phyloP scores from a whole-genome alignment of 2,329 filamentous ascomycete genomes.

The Botryotinia narcissicola region DNA sequence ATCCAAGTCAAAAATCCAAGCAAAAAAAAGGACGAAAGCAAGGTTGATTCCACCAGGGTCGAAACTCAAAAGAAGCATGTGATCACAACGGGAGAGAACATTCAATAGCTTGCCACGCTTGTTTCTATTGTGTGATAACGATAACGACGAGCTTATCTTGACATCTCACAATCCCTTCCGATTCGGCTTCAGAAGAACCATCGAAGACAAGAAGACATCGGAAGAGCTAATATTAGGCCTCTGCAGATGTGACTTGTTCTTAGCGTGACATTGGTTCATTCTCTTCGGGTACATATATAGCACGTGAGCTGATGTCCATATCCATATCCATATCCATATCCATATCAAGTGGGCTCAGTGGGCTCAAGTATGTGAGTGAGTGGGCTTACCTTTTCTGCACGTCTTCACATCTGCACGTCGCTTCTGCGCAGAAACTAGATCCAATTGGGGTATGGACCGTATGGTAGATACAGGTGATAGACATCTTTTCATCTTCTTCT shows the following conservation, averaged over 20 bases:
- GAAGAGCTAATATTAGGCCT: neutral
- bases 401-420: neutral
- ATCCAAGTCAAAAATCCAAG: neutral
- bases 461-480: neutral
- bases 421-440: neutral
- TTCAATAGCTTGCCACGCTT: neutral
- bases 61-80: neutral
- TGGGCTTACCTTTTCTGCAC: neutral
- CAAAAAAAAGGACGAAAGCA: neutral
- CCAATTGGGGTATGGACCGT: neutral
- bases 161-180: neutral
- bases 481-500: neutral
- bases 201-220: neutral
- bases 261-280: neutral
- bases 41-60: neutral
- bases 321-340: neutral
- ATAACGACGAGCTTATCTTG: neutral
- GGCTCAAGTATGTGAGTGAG: neutral
- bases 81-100: neutral
- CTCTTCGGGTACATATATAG: neutral
- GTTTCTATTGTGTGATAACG: neutral
- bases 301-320: neutral
- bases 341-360: neutral
- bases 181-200: neutral
- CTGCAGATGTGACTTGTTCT: neutral